Evolutionary conservation across 257 asterid genomes (phyloP), one percentile per base, ranked within the genome.

Genomic region (Capsicum pubescens): DNA sequence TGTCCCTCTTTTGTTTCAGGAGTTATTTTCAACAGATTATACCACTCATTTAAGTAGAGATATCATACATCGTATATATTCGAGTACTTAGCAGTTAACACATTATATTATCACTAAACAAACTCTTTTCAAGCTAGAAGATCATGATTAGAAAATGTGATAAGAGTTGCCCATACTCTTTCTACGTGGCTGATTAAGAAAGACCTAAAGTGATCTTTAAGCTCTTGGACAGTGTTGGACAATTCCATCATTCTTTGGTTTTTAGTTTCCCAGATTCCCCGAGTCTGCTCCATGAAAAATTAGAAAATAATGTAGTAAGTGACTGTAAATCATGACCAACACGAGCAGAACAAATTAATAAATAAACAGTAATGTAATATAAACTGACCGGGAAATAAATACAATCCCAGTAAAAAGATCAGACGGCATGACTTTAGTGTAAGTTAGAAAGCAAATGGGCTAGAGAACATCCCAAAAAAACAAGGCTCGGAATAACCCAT

Each of bases 211-310:
- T 92, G 93, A 77, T 94, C 98, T 90, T 91, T 95, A 59, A 91
- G 92, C 90, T 92, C 98, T 90, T 90, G 91, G 61, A 95, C 97
- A 77, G 92, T 92, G 94, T 94, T 94, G 89, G 95, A 95, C 86
- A 94, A 80, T 70, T 95, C 98, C 7, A 98, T 90, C 98, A 94
- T 95, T 88, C 93, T 94, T 87, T 86, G 97, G 69, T 91, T 92
- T 89, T 94, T 94, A 64, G 95, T 91, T 89, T 89, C 94, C 99
- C 99, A 94, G 44, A 88, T 86, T 64, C 98, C 99, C 88, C 94
- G 98, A 89, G 92, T 94, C 99, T 95, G 91, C 80, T 67, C 42
- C 15, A 19, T 63, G 69, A 63, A n/a, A 63, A 63, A 21, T 63
- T 21, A 21, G 36, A 21, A 8, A 63, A 13, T 3, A 63, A 63